Evolutionary conservation across 2,329 filamentous ascomycete species (phyloP), one percentile per base, ranked within the genome.

Genomic region (Aspergillus unguis): DNA sequence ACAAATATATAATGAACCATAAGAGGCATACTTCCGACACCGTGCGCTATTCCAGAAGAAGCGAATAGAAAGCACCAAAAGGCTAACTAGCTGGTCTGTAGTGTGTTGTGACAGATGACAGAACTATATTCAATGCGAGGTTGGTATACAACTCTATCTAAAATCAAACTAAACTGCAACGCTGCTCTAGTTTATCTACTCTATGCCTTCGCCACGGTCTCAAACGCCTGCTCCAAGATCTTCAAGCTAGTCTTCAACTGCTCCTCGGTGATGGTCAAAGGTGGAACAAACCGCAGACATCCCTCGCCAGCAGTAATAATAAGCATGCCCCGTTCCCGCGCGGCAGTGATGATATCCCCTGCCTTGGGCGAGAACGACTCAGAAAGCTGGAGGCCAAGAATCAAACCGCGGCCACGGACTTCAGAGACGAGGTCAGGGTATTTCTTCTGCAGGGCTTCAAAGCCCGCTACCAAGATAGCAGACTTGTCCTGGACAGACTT

Each of bases 221-320:
- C 72, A 73, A 87, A 81, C 4, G 84, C 80, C 62, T 89, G 80
- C 60, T 86, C 87, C 55, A 97, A 69, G 48, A 96, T 91, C 38
- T 76, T 75, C 70, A 96, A 75, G 0, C 90, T 91, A 58, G 87
- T 79, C 60, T 85, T 78, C 59, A 97, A 94, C 79, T 96, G 88
- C 27, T 81, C 82, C 61, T 90, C 85, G 1, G 83, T 87, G 53
- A 99, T 88, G 5, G 85, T 85, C 65, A 99, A 75, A 55, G 90
- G 88, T 31, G 94, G 94, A 52, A 97, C 91, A 64, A 99, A 96
- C 44, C 94, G 81, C 61, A 99, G 74, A 6, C 92, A 96, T 68
- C 97, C 96, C 29, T 85, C 91, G 1, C 94, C 94, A 28, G 90
- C 92, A 1, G 91, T 96, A 66, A 99, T 96, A 54, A 99, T 79